These are phyloP conservation scores for Fomes fomentarius DNA, from an alignment of 1,284 basidiomycete species.

Conservation along the genomic window DNA sequence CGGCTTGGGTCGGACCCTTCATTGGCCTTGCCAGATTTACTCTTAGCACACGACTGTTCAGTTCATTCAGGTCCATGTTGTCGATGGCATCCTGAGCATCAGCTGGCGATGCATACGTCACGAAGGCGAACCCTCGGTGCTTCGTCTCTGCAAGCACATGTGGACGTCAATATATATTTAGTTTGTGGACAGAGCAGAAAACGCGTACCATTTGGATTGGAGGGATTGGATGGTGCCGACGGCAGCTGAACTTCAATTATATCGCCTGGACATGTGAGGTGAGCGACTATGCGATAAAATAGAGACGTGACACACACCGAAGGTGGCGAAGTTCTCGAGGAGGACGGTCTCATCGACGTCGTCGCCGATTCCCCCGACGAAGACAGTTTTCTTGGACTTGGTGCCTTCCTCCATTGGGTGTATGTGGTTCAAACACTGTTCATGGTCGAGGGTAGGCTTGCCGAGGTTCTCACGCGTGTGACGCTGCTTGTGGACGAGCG, in stretches of 20 bases:
- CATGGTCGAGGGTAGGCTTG: constrained; percentile 20
- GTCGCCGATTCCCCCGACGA: constrained; percentile 76
- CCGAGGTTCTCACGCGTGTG: constrained; percentile 25
- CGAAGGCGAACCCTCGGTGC: constrained; percentile 83
- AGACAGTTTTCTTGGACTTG: constrained; percentile 81
- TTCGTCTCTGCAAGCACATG: constrained; percentile 54
- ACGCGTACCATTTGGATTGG: constrained; percentile 50
- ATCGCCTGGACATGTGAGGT: constrained; percentile 54
- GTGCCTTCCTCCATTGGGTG: constrained; percentile 73
- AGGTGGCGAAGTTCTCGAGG: constrained; percentile 74
- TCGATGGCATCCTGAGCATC: constrained; percentile 88
- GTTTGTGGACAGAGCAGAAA: constrained; percentile 11
- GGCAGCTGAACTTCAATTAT: constrained; percentile 83
- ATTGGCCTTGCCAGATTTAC: constrained; percentile 78
- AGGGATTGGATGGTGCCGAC: constrained; percentile 62
- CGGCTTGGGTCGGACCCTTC: constrained; percentile 64
- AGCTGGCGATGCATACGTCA: constrained; percentile 73
- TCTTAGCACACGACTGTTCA: constrained; percentile 72
- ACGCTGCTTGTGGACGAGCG: constrained; percentile 9
- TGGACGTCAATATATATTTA: constrained; percentile 9
- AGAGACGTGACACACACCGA: constrained; percentile 54
- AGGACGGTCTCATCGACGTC: constrained; percentile 72
- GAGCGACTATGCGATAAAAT: neutral
- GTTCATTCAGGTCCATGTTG: constrained; percentile 87
- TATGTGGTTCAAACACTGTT: constrained; percentile 12